A percentile compares a stretch with the other conserved stretches of the same genome.
These are phyloP conservation scores for Vicia faba DNA, from an alignment of 306 rosid genomes.

Conservation along the genomic window DNA sequence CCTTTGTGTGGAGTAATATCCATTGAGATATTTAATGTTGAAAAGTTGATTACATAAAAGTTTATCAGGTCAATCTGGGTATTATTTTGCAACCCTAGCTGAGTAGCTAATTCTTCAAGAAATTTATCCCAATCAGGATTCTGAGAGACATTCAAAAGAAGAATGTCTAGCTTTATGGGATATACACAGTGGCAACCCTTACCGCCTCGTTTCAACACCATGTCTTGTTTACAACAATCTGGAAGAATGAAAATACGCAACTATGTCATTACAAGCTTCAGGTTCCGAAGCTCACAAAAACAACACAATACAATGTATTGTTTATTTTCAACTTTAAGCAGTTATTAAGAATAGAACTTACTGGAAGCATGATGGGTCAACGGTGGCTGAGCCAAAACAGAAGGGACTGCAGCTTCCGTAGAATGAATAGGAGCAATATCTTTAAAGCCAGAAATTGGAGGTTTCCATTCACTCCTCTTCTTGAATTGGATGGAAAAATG, in stretches of 20 bases:
- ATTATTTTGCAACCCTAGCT: constrained; percentile 60
- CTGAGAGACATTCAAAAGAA: constrained; percentile 81
- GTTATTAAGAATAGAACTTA: constrained; percentile 43
- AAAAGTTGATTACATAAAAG: constrained; percentile 67
- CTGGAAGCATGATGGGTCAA: constrained; percentile 68
- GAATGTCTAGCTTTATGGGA: constrained; percentile 94
- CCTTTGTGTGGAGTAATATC: constrained; percentile 82
- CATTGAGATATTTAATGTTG: constrained; percentile 87
- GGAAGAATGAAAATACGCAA: constrained; percentile 39
- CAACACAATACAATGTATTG: neutral
- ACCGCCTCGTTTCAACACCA: constrained; percentile 76
- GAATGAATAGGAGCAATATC: constrained; percentile 62
- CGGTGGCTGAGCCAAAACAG: constrained; percentile 72
- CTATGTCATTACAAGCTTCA: constrained; percentile 9
- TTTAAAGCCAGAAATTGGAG: constrained; percentile 56
- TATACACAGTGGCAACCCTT: constrained; percentile 79
- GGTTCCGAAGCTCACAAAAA: constrained; percentile 28
- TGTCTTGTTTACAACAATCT: constrained; percentile 92
- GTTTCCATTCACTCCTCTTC: constrained; percentile 58
- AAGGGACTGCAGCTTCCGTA: constrained; percentile 56
- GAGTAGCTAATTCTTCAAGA: constrained; percentile 68
- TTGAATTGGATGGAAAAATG: constrained; percentile 57
- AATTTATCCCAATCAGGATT: constrained; percentile 66
- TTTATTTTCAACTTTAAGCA: constrained; percentile 7
- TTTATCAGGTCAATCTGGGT: constrained; percentile 82